A percentile compares a stretch with the other conserved stretches of the same genome.
These are phyloP conservation scores for Diplodia sapinea DNA, from an alignment of 2,329 filamentous ascomycete genomes.

Conservation along the genomic window DNA sequence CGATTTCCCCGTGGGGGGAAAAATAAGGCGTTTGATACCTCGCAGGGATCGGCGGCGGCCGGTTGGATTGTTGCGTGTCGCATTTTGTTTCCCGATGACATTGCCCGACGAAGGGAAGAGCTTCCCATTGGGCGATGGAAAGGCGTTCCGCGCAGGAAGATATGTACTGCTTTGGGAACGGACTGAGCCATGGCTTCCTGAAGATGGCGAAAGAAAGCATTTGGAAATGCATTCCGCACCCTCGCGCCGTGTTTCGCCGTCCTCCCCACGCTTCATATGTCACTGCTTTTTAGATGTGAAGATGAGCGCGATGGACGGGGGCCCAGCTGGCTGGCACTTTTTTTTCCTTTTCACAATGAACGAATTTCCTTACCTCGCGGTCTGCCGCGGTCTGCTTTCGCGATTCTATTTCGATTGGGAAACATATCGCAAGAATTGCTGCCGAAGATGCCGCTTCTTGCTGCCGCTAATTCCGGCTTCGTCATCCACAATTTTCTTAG, in stretches of 20 bases:
- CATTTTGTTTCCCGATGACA: neutral
- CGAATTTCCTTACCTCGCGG: neutral
- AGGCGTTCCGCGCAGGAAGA: neutral
- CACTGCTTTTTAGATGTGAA: neutral
- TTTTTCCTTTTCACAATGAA: neutral
- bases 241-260: neutral
- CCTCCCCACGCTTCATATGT: too few relatives aligned
- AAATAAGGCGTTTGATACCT: neutral
- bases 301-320: neutral
- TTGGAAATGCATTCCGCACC: conserved; percentile 1
- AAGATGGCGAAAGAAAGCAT: neutral
- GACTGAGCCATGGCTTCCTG: neutral
- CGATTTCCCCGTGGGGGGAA: conserved; percentile 5
- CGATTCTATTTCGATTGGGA: neutral
- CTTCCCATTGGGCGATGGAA: neutral
- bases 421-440: neutral
- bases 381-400: neutral
- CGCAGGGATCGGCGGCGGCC: neutral
- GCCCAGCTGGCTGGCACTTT: neutral
- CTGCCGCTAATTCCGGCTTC: neutral
- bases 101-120: neutral
- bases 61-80: neutral
- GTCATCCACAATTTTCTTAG: neutral
- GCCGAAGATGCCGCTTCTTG: neutral
- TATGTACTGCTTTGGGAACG: neutral